A percentile compares a stretch with the other conserved stretches of the same genome.
These are phyloP conservation scores for Xylaria intraflava DNA, from an alignment of 495 filamentous ascomycete genomes.

Conservation along the genomic window DNA sequence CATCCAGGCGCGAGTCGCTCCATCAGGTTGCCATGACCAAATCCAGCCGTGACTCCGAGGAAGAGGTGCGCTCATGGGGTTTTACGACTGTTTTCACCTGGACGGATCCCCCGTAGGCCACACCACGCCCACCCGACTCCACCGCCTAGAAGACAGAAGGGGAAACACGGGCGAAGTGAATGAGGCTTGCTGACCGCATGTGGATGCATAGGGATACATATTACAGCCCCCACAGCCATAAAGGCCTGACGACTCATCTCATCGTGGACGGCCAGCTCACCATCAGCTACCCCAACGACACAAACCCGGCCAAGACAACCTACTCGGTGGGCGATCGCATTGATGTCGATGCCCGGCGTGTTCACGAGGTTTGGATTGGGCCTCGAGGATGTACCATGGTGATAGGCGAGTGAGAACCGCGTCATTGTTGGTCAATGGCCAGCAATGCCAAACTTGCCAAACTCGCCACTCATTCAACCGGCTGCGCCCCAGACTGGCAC, in stretches of 20 bases:
- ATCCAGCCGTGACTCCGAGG: conserved; percentile 36
- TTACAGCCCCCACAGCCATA: conserved; percentile 70
- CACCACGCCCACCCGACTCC: conserved; percentile 9
- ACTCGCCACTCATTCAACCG: background rate
- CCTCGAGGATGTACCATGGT: conserved; percentile 74
- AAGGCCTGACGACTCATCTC: conserved; percentile 65
- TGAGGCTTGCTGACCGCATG: conserved; percentile 8
- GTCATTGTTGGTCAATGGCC: background rate
- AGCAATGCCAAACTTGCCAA: background rate
- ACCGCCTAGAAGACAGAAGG: background rate
- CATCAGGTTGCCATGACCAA: conserved; percentile 13
- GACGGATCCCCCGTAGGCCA: conserved; percentile 66
- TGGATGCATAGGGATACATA: conserved; percentile 47
- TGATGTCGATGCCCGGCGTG: conserved; percentile 65
- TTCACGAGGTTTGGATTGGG: conserved; percentile 85
- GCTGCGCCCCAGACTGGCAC: background rate
- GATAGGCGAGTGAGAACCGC: conserved; percentile 60
- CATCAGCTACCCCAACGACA: conserved; percentile 66
- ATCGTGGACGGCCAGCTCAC: conserved; percentile 66
- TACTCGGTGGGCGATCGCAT: conserved; percentile 61
- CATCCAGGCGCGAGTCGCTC: background rate
- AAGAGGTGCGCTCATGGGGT: conserved; percentile 67
- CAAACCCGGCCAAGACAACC: conserved; percentile 54
- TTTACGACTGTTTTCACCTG: conserved; percentile 74
- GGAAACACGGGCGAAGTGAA: background rate